A percentile compares a stretch with the other conserved stretches of the same genome.
Evolutionary conservation across 2,329 filamentous ascomycete genomes (phyloP).

Genomic region (Cordyceps cateniannulata): DNA sequence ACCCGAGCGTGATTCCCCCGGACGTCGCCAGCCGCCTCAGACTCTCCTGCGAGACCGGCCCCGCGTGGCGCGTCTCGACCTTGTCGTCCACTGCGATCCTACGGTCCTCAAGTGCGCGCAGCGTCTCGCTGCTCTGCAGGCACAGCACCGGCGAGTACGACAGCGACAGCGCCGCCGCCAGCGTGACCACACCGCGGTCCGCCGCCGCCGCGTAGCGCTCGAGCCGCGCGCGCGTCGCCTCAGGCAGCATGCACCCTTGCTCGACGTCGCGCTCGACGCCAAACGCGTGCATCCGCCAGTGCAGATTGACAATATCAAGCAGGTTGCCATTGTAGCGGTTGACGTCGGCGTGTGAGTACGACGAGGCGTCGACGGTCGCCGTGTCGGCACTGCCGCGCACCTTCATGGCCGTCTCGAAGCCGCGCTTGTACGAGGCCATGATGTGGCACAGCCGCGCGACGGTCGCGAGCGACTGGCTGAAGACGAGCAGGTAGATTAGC

Average conservation of each 20-base stretch:
- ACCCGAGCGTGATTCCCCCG: conserved; percentile 60
- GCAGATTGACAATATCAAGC: conserved; percentile 79
- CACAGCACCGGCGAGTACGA: conserved; percentile 54
- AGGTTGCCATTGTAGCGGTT: conserved; percentile 74
- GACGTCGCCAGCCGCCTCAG: conserved; percentile 55
- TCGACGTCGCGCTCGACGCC: conserved; percentile 57
- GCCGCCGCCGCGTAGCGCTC: conserved; percentile 42
- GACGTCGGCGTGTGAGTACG: conserved; percentile 54
- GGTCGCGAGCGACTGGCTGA: conserved; percentile 55
- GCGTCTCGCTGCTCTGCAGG: conserved; percentile 46
- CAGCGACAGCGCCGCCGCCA: conserved; percentile 49
- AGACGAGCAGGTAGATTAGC: conserved; percentile 65
- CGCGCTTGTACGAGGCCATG: conserved; percentile 65
- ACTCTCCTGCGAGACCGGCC: conserved; percentile 64
- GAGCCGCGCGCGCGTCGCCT: conserved; percentile 37
- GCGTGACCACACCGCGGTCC: conserved; percentile 35
- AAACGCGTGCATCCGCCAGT: conserved; percentile 73
- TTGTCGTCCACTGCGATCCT: conserved; percentile 33
- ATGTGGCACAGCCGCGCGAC: conserved; percentile 64
- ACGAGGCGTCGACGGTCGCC: conserved; percentile 26
- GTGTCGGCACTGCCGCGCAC: conserved; percentile 25
- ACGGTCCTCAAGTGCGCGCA: conserved; percentile 53
- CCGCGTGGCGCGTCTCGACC: conserved; percentile 49
- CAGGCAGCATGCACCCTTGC: conserved; percentile 46
- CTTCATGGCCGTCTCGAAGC: conserved; percentile 60